Evolutionary conservation across 2,329 filamentous ascomycete genomes (phyloP).

Genomic region (Metarhizium guizhouense): DNA sequence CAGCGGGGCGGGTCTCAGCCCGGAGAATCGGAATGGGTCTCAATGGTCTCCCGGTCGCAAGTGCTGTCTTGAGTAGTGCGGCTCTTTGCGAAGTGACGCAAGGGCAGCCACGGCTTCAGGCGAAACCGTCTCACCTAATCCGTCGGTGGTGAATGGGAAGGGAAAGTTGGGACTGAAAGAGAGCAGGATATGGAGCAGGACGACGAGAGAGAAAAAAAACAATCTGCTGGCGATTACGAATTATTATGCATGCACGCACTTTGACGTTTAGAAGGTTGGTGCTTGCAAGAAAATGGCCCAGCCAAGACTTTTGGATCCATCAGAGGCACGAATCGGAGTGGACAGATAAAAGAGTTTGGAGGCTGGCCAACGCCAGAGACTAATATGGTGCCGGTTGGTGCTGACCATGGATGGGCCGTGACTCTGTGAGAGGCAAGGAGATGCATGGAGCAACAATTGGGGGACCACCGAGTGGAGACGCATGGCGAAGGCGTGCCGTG

Average conservation of each 20-base stretch:
- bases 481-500: background rate
- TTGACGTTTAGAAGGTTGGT: background rate
- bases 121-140: background rate
- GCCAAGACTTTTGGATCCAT: conserved; percentile 2
- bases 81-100: background rate
- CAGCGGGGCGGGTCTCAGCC: conserved; percentile 2
- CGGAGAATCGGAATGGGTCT: background rate
- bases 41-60: background rate
- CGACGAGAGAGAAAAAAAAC: background rate
- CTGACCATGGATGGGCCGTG: background rate
- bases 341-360: background rate
- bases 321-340: conserved; percentile 1
- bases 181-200: background rate
- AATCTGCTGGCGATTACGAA: background rate
- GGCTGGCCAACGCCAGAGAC: background rate
- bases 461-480: background rate
- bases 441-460: background rate
- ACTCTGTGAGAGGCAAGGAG: background rate
- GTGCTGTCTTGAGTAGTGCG: background rate
- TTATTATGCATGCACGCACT: background rate
- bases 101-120: background rate
- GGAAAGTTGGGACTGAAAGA: no score
- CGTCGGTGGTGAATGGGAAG: background rate
- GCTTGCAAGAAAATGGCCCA: background rate
- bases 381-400: background rate